phyloP scores from a whole-genome alignment of 2,329 filamentous ascomycete species.

The Aspergillus uvarum region DNA sequence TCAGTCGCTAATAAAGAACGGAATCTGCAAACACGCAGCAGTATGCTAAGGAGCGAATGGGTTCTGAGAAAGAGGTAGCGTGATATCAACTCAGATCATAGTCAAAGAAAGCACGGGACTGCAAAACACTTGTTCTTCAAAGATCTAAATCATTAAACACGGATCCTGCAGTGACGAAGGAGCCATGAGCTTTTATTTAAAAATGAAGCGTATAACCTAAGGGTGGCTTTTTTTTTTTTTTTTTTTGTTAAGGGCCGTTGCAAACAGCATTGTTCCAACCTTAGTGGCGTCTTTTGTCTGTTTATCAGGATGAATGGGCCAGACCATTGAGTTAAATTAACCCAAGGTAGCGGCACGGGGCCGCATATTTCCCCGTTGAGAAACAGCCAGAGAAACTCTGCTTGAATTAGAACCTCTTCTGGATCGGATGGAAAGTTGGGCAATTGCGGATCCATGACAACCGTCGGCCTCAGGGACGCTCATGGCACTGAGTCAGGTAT shows the following conservation, averaged over 20 bases:
- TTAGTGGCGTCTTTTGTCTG: slow-evolving; percentile 16
- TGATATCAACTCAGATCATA: not conserved
- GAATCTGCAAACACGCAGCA: not conserved
- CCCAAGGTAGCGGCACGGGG: slow-evolving; percentile 1
- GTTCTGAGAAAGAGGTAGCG: not conserved
- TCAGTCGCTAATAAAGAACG: not conserved
- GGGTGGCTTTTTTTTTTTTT: not conserved
- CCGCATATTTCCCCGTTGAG: slow-evolving; percentile 1
- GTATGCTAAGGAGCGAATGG: not conserved
- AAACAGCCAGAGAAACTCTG: slow-evolving; percentile 6
- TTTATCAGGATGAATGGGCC: slow-evolving; percentile 10
- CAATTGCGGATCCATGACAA: slow-evolving; percentile 7
- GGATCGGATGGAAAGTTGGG: not conserved
- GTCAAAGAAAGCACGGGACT: not conserved
- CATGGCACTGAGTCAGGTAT: slow-evolving; percentile 9
- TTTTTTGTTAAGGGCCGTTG: not conserved
- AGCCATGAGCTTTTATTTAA: not conserved
- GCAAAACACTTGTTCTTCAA: not conserved
- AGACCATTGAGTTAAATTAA: not conserved
- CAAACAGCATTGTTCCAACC: slow-evolving; percentile 1
- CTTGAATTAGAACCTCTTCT: slow-evolving; percentile 3
- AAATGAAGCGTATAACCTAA: not conserved
- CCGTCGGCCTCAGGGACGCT: not conserved
- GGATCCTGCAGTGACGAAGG: not conserved
- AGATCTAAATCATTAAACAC: not conserved